These are phyloP conservation scores for Ulota crispa DNA, from an alignment of 225 moss, liverwort and hornwort genomes.

Conservation along the genomic window DNA sequence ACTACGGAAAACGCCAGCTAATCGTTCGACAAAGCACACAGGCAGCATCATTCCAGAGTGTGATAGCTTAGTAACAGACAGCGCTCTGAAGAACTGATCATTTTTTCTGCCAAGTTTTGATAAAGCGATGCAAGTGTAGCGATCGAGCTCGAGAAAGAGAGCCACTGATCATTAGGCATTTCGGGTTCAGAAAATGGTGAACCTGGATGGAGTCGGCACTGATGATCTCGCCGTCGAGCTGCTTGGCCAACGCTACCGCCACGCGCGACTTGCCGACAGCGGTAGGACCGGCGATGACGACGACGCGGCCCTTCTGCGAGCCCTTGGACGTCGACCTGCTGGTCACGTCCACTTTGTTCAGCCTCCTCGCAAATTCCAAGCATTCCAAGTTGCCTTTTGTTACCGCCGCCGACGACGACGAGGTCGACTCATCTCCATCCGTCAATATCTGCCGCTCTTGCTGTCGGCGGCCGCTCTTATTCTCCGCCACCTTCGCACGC, in stretches of 20 bases:
- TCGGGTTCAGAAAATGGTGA: neutral
- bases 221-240: slow-evolving; percentile 58
- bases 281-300: slow-evolving; percentile 60
- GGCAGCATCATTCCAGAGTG: neutral
- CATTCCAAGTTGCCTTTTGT: neutral
- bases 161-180: neutral
- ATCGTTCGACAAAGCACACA: too few species aligned
- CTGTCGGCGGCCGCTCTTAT: neutral
- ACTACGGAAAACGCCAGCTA: neutral
- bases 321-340: slow-evolving; percentile 11
- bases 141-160: neutral
- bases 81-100: neutral
- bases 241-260: slow-evolving; percentile 50
- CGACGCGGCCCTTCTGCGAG: slow-evolving; percentile 30
- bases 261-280: slow-evolving; percentile 61
- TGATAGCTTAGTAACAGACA: neutral
- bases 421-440: neutral
- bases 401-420: neutral
- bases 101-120: neutral
- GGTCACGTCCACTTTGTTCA: slow-evolving; percentile 21
- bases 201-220: slow-evolving; percentile 68
- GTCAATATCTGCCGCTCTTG: neutral
- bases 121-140: neutral
- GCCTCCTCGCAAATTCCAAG: slow-evolving; percentile 29
- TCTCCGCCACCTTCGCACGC: neutral